A percentile compares a stretch with the other conserved stretches of the same genome.
Evolutionary conservation across 176 grass and related monocot species (phyloP).

Genomic region (Aegilops sharonensis): DNA sequence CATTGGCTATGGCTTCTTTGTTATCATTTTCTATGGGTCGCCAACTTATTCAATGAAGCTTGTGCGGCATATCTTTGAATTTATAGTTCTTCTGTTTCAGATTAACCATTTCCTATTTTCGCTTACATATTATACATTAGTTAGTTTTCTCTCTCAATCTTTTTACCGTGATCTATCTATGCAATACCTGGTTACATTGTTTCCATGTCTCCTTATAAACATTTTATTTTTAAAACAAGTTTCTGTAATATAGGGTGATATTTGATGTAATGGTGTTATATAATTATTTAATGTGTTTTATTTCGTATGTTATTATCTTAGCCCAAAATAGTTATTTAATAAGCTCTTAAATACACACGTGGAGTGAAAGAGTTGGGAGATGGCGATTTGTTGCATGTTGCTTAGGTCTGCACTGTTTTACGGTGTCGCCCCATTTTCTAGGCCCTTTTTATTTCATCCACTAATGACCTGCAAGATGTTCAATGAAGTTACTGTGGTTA

Average conservation of each 20-base stretch:
- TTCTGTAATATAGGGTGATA: too few species aligned
- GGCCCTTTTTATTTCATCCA: not conserved
- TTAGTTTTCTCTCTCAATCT: not conserved
- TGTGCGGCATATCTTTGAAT: not conserved
- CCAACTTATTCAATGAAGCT: conserved; percentile 13
- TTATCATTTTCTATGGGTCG: not conserved
- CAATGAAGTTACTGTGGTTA: not conserved
- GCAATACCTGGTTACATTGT: not conserved
- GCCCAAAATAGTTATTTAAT: not conserved
- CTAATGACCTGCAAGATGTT: not conserved
- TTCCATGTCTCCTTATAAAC: not conserved
- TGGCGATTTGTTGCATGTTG: not conserved
- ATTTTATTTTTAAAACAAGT: not conserved
- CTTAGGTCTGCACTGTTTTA: conserved; percentile 11
- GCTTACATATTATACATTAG: not conserved
- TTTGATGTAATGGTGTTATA: not conserved
- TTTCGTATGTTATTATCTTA: not conserved
- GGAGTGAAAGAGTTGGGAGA: not conserved
- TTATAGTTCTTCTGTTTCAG: not conserved
- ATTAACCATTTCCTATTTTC: not conserved
- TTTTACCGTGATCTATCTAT: not conserved
- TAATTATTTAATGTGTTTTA: not conserved
- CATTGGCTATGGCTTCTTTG: conserved; percentile 9
- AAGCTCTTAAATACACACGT: not conserved
- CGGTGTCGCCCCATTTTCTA: not conserved